Conservation (phyloP, 2,329 filamentous ascomycete genomes). For the Chaetomium sp. region DNA sequence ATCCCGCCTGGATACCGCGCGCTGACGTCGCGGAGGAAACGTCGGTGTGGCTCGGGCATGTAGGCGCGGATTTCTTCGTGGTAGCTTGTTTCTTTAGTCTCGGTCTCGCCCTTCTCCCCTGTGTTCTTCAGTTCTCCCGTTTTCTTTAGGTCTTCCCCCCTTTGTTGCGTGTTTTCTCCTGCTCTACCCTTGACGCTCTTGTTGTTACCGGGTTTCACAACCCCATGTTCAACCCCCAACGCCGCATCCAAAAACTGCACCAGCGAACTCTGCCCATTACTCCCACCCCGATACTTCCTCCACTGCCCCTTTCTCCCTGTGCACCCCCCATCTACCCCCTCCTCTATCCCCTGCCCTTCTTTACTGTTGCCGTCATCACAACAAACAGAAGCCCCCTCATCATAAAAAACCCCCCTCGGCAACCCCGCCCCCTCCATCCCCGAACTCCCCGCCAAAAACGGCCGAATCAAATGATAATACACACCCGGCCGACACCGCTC, state of each 20-base stretch:
- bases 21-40: conserved; percentile 64
- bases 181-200: not conserved
- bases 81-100: conserved; percentile 30
- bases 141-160: not conserved
- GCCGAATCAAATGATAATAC: conserved; percentile 85
- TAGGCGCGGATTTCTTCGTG: conserved; percentile 71
- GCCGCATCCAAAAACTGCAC: conserved; percentile 91
- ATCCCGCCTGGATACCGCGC: conserved; percentile 45
- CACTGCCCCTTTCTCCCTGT: conserved; percentile 55
- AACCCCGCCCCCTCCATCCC: conserved; percentile 85
- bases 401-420: conserved; percentile 77
- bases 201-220: conserved; percentile 30
- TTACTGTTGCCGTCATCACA: too few relatives aligned
- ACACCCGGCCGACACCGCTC: conserved; percentile 79
- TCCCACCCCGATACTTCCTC: conserved; percentile 77
- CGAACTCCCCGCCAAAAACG: conserved; percentile 83
- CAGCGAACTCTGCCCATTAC: conserved; percentile 86
- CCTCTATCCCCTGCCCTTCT: not conserved
- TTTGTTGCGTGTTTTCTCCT: not conserved
- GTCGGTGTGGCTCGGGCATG: conserved; percentile 79
- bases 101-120: conserved; percentile 2
- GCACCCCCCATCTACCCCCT: too few relatives aligned
- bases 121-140: not conserved
- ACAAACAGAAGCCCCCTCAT: conserved; percentile 46
- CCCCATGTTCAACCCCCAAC: conserved; percentile 70